Conservation (phyloP, 225 moss, liverwort and hornwort species). For the Bryum argenteum region DNA sequence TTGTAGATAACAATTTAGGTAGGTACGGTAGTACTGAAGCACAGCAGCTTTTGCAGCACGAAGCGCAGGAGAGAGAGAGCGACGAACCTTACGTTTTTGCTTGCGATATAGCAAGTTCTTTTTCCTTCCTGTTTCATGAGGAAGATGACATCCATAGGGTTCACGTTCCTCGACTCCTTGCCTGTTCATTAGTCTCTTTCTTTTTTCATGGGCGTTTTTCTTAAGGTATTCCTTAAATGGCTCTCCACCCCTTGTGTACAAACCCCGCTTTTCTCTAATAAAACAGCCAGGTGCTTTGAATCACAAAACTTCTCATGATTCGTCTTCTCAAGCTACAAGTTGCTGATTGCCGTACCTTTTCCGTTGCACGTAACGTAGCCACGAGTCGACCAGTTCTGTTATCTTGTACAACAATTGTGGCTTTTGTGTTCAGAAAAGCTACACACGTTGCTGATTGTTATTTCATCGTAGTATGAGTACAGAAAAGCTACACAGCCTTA, state of each 20-base stretch:
- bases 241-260: slow-evolving; percentile 6
- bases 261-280: neutral
- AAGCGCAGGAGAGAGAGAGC: slow-evolving; percentile 18
- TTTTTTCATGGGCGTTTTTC: slow-evolving; percentile 22
- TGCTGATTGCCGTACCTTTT: too few relatives aligned
- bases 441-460: too few relatives aligned
- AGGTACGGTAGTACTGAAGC: neutral
- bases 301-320: neutral
- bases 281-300: neutral
- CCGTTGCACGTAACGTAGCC: too few relatives aligned
- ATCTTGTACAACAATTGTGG: too few relatives aligned
- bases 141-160: neutral
- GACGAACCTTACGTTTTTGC: neutral
- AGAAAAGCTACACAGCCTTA: too few relatives aligned
- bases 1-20: neutral
- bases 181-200: neutral
- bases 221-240: neutral
- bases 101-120: neutral
- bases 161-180: slow-evolving; percentile 12
- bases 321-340: too few relatives aligned
- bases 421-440: too few relatives aligned
- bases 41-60: slow-evolving; percentile 31
- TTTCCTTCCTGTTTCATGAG: slow-evolving; percentile 8
- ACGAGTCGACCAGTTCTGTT: too few relatives aligned
- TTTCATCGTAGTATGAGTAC: too few relatives aligned